Evolutionary conservation across 164 flowering plant species (phyloP).

Genomic region (Liquidambar formosana): DNA sequence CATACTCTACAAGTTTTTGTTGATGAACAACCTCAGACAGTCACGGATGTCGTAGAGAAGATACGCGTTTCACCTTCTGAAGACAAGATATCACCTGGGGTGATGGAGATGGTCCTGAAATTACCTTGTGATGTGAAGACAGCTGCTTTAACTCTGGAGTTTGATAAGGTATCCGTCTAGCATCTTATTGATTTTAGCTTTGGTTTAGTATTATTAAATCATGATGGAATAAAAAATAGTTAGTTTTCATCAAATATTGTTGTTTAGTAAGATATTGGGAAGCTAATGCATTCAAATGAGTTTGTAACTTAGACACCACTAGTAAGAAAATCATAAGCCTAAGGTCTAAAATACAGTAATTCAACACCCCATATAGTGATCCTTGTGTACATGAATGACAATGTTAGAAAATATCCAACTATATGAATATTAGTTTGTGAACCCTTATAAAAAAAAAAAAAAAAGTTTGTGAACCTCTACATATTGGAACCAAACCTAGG

Average conservation of each 20-base stretch:
- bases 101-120: conserved; percentile 74
- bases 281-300: neutral
- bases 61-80: conserved; percentile 87
- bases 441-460: neutral
- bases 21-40: conserved; percentile 48
- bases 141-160: conserved; percentile 70
- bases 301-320: too few species aligned
- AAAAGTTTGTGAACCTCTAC: too few species aligned
- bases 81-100: conserved; percentile 87
- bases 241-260: neutral
- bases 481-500: too few species aligned
- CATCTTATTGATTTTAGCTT: neutral
- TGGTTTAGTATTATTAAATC: neutral
- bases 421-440: neutral
- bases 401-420: neutral
- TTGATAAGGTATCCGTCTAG: conserved; percentile 77
- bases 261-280: neutral
- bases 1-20: conserved; percentile 66
- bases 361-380: neutral
- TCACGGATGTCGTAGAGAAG: conserved; percentile 51
- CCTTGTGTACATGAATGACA: neutral
- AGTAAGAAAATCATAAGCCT: neutral
- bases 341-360: neutral
- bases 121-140: conserved; percentile 64
- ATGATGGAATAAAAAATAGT: neutral